Evolutionary conservation across 2,329 filamentous ascomycete genomes (phyloP), one percentile per base, ranked within the genome.

Genomic region (Aspergillus candidus): DNA sequence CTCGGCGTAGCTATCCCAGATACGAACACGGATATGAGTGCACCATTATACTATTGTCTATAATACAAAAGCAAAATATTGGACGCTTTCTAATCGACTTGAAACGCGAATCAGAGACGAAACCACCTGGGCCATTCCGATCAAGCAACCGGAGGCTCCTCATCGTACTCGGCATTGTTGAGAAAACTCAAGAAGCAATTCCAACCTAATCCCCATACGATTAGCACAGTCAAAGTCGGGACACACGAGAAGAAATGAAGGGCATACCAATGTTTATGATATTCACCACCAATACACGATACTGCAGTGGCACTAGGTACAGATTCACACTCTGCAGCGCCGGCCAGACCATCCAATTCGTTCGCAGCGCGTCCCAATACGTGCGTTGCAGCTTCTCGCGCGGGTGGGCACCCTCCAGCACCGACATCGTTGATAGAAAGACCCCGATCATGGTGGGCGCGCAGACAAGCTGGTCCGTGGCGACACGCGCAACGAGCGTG

Each of bases 131-230:
- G 22, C 22, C 22, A 6, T 27, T 10, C 22, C 22, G 22, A 27
- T 27, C 7, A 27, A 27, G 22, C 22, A 27, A 27, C 22, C 22
- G 22, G 22, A 2, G 22, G 22, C 22, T 27, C 22, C 22, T 27
- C 22, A 27, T 27, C 22, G 22, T 27, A 27, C 22, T 27, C 15
- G 3, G 41, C 48, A 36, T 38, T 52, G 38, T 48, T 52, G 13
- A 50, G 29, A 11, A 50, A 43, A 29, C 50, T 51, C 45, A 52
- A 33, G 30, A 52, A 52, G 35, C 50, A 52, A 43, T 51, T 52
- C 48, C 50, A 52, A 2, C 50, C 50, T 51, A 27, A 27, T 10
- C 22, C 22, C 22, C 22, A 27, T 13, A 5, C 5, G 11, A 17
- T 45, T 27, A 47, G 44, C 17, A 34, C 6, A 14, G 13, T n/a